Evolutionary conservation across 176 grass and related monocot species (phyloP), one percentile per base, ranked within the genome.

Genomic region (Otatea glauca): DNA sequence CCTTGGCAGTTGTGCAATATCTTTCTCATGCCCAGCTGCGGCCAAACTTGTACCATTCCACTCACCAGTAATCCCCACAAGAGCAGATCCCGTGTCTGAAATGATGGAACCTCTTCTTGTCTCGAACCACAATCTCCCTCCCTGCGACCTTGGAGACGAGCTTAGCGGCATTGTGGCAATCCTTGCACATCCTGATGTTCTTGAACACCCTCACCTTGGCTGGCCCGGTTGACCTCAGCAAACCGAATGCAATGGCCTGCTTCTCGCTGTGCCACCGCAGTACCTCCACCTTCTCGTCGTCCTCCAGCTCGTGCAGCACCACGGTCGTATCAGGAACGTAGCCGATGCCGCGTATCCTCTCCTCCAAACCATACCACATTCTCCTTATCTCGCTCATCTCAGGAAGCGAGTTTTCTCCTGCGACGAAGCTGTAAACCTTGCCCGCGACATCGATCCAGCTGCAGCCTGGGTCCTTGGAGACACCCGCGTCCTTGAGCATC

Each of bases 101-200:
- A 85, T 91, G 91, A 80, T 91, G 92, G 37, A 93, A 93, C 37
- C 90, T 78, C 78, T 79, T 92, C 59, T 89, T 92, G 77, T 89
- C 86, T 63, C 86, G 88, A 37, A 92, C 80, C 67, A 89, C 87
- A 10, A 92, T 89, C 63, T 89, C 84, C 72, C 75, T 88, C 21
- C 7, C 70, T 20, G 78, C 62, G 6, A 89, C 60, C 70, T 87
- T 91, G 6, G 87, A 85, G 20, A 94, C 75, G 23, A 89, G 64
- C 73, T 89, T 89, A 23, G 77, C 77, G 1, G 91, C 87, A 50
- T 84, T 87, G 24, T 92, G 91, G 78, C 84, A 94, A 72, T 91
- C 86, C 68, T 83, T 94, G 81, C 92, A 94, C 81, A 92, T 92
- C 45, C 92, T 91, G 79, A 89, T 86, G 77, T 91, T 94, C 83